These are phyloP conservation scores for Umbellularia californica DNA, from an alignment of 164 flowering plant species.

Conservation along the genomic window DNA sequence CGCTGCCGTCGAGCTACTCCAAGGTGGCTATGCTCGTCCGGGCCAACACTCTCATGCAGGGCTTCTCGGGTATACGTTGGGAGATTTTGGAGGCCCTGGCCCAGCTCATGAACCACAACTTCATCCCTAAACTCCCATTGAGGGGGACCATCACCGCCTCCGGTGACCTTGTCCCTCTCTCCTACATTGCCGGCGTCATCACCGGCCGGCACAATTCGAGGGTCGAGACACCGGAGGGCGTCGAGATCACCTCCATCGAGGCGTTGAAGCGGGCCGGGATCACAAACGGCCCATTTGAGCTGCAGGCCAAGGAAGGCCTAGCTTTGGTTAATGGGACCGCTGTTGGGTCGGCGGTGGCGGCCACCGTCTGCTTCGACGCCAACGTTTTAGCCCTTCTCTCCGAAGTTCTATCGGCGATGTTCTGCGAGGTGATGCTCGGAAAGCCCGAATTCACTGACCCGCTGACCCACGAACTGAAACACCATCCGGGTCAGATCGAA, in stretches of 20 bases:
- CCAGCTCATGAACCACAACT: conserved; percentile 27
- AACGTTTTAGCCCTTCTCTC: conserved; percentile 23
- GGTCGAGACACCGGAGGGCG: conserved; percentile 24
- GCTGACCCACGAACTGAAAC: conserved; percentile 25
- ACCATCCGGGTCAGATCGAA: conserved; percentile 31
- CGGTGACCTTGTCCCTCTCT: conserved; percentile 23
- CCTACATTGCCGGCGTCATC: conserved; percentile 37
- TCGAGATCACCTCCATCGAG: conserved; percentile 21
- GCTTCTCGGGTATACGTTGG: conserved; percentile 43
- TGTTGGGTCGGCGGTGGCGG: conserved; percentile 28
- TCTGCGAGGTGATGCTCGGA: conserved; percentile 22
- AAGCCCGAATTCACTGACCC: conserved; percentile 24
- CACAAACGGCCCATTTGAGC: conserved; percentile 22
- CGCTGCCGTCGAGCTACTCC: conserved; percentile 21
- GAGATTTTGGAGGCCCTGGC: conserved; percentile 38
- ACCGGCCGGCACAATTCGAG: conserved; percentile 28
- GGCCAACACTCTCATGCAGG: conserved; percentile 39
- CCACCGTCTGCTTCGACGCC: conserved; percentile 28
- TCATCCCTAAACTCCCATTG: conserved; percentile 27
- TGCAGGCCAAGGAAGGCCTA: conserved; percentile 29
- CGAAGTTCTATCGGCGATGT: conserved; percentile 25
- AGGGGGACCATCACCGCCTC: conserved; percentile 33
- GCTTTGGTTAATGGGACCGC: conserved; percentile 29
- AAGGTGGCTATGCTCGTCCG: conserved; percentile 33
- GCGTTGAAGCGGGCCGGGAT: conserved; percentile 33